These are phyloP conservation scores for Dipodascus geniculatus DNA, from an alignment of 805 yeast genomes.

Conservation along the genomic window DNA sequence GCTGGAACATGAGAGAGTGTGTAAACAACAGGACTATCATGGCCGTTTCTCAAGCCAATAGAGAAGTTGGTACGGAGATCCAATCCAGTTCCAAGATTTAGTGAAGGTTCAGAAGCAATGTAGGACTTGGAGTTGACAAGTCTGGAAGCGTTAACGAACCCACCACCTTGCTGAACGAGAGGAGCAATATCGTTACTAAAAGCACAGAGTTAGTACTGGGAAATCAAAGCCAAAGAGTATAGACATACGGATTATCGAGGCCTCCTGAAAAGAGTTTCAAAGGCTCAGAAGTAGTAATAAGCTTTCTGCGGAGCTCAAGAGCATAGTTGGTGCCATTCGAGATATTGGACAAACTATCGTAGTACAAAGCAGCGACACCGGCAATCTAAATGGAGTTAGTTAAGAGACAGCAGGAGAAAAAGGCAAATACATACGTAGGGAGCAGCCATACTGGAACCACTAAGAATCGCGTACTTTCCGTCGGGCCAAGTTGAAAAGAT, in stretches of 20 bases:
- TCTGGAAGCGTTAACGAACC: conserved; percentile 13
- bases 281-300: conserved; percentile 7
- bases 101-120: background rate
- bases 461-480: conserved; percentile 1
- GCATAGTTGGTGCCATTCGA: background rate
- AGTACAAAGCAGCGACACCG: conserved; percentile 14
- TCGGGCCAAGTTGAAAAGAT: conserved; percentile 1
- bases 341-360: conserved; percentile 2
- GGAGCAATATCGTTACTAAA: conserved; percentile 7
- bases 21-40: background rate
- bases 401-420: background rate
- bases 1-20: background rate
- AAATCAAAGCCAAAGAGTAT: too few species aligned
- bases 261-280: background rate
- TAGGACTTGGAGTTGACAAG: background rate
- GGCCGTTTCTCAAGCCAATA: background rate
- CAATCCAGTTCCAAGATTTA: background rate
- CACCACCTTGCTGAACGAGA: conserved; percentile 15
- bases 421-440: background rate
- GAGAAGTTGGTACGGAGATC: background rate
- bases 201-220: background rate
- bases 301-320: conserved; percentile 4
- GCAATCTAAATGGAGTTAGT: conserved; percentile 7
- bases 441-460: conserved; percentile 8
- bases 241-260: background rate